phyloP scores from a whole-genome alignment of 306 rosid species.

The Trifolium repens region DNA sequence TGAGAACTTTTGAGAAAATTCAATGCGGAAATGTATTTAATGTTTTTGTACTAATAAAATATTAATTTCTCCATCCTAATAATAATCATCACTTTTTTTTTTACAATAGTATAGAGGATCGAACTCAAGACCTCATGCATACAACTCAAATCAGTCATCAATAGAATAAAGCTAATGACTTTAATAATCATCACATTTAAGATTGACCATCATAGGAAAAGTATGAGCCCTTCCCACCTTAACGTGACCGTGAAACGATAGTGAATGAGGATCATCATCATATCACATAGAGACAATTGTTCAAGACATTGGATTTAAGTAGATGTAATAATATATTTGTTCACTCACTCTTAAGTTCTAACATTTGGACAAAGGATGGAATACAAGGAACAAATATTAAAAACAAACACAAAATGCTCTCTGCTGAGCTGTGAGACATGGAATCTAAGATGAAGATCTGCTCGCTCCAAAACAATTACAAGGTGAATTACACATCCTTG shows the following conservation, averaged over 20 bases:
- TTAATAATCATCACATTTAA: too few species aligned
- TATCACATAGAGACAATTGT: slow-evolving; percentile 35
- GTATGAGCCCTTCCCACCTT: too few species aligned
- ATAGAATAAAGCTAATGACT: too few species aligned
- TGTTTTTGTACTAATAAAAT: not conserved
- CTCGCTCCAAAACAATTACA: not conserved
- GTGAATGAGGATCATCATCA: too few species aligned
- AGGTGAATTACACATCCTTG: not conserved
- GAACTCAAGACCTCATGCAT: too few species aligned
- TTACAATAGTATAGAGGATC: too few species aligned
- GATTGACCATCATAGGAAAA: too few species aligned
- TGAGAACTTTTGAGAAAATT: not conserved
- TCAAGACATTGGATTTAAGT: slow-evolving; percentile 29
- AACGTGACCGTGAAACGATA: too few species aligned
- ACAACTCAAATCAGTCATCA: too few species aligned
- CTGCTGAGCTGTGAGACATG: slow-evolving; percentile 27
- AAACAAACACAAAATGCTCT: slow-evolving; percentile 4
- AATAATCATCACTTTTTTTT: too few species aligned
- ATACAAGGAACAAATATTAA: not conserved
- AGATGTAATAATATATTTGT: not conserved
- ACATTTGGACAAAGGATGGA: slow-evolving; percentile 11
- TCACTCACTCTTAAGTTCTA: slow-evolving; percentile 1
- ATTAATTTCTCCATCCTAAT: too few species aligned
- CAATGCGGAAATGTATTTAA: not conserved
- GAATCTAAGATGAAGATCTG: slow-evolving; percentile 8